Percentiles rank a stretch among this genome's conserved stretches.
phyloP scores from a whole-genome alignment of 2,329 filamentous ascomycete species.

The Fusarium brachygibbosum region DNA sequence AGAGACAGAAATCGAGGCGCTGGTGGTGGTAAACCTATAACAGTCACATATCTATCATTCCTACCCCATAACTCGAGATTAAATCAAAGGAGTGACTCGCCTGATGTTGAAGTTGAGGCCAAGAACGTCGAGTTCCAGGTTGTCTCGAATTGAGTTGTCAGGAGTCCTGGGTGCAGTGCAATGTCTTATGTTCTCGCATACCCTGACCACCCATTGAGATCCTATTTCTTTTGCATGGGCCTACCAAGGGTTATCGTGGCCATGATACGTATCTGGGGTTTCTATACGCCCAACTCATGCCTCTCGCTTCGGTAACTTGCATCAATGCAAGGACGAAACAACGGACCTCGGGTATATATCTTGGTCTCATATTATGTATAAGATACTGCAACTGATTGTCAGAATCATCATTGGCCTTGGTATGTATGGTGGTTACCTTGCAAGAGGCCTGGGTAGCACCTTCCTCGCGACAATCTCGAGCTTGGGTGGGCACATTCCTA shows the following conservation, averaged over 20 bases:
- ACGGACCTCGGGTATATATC: background rate
- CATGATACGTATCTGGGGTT: background rate
- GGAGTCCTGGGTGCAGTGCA: background rate
- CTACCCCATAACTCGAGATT: background rate
- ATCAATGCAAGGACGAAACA: background rate
- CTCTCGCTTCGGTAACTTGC: background rate
- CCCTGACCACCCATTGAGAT: background rate
- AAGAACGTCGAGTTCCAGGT: background rate
- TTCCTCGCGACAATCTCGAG: background rate
- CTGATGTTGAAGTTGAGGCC: background rate
- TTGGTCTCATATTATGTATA: background rate
- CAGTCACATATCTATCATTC: background rate
- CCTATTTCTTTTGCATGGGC: background rate
- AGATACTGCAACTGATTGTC: background rate
- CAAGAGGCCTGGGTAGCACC: constrained; percentile 7
- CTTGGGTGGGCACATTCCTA: background rate
- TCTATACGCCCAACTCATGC: background rate
- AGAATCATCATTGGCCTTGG: background rate
- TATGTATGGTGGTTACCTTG: background rate
- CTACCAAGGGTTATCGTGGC: background rate
- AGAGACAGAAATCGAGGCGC: background rate
- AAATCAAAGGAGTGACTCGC: background rate
- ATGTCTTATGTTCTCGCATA: constrained; percentile 9
- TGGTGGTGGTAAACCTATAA: background rate
- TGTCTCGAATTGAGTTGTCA: background rate